Evolutionary conservation across 1,139 yeast species (phyloP).

Genomic region (Saccharomyces hybrid): DNA sequence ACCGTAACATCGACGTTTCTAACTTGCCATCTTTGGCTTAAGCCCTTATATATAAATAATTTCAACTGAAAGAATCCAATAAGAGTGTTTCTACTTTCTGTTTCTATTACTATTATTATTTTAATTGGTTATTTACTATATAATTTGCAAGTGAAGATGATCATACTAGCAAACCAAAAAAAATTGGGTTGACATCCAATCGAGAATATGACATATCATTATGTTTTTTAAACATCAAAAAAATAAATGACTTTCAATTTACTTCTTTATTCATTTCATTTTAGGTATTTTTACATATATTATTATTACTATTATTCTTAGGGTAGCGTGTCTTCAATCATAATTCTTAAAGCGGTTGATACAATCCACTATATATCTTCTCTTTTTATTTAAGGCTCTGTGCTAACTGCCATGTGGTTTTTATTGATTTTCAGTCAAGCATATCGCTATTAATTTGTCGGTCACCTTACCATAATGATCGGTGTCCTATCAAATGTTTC

Average conservation of each 20-base stretch:
- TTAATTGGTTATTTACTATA: neutral
- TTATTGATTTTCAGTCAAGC: no score
- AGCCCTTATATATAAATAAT: conserved; percentile 3
- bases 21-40: conserved; percentile 52
- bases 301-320: no score
- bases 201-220: neutral
- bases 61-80: neutral
- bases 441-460: neutral
- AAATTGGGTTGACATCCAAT: neutral
- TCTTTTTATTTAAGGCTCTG: neutral
- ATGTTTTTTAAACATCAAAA: neutral
- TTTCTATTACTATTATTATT: neutral
- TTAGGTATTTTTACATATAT: no score
- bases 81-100: neutral
- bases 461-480: neutral
- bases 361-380: no score
- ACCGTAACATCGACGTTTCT: conserved; percentile 41
- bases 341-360: no score
- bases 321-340: no score
- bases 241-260: neutral
- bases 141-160: neutral
- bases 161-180: neutral
- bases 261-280: neutral
- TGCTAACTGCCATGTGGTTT: no score
- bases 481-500: conserved; percentile 9